phyloP scores from a whole-genome alignment of 352 stramenopile species.

The Plasmopara viticola region DNA sequence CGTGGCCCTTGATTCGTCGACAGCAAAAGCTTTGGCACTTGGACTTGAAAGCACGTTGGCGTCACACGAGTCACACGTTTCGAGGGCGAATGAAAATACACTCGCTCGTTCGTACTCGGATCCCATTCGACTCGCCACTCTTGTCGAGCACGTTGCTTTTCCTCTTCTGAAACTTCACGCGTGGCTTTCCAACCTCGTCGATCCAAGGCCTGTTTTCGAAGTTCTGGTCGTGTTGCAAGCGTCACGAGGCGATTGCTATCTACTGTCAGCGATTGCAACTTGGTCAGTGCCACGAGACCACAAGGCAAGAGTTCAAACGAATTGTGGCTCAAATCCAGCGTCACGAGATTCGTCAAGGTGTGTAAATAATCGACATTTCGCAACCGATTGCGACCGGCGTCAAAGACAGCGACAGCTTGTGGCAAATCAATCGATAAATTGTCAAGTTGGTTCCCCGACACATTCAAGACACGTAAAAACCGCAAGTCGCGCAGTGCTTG shows the following conservation, averaged over 20 bases:
- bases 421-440: constrained; percentile 35
- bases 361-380: constrained; percentile 42
- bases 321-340: constrained; percentile 62
- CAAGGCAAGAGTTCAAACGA: constrained; percentile 48
- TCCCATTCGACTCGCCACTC: constrained; percentile 56
- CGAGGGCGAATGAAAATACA: constrained; percentile 52
- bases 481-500: constrained; percentile 22
- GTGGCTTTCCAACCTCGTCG: constrained; percentile 12
- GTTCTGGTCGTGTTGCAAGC: constrained; percentile 41
- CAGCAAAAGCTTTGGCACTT: constrained; percentile 39
- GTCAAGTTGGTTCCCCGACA: constrained; percentile 57
- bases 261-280: constrained; percentile 38
- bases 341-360: constrained; percentile 32
- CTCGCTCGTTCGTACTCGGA: constrained; percentile 28
- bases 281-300: constrained; percentile 35
- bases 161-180: constrained; percentile 19
- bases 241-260: constrained; percentile 59
- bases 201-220: constrained; percentile 4
- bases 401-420: constrained; percentile 25
- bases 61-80: constrained; percentile 49
- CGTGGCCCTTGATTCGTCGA: constrained; percentile 8
- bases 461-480: constrained; percentile 35
- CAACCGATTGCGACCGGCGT: constrained; percentile 50
- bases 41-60: constrained; percentile 45
- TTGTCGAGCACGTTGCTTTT: constrained; percentile 23